These are phyloP conservation scores for Verticillium alfalfae DNA, from an alignment of 2,329 filamentous ascomycete genomes.

Conservation along the genomic window DNA sequence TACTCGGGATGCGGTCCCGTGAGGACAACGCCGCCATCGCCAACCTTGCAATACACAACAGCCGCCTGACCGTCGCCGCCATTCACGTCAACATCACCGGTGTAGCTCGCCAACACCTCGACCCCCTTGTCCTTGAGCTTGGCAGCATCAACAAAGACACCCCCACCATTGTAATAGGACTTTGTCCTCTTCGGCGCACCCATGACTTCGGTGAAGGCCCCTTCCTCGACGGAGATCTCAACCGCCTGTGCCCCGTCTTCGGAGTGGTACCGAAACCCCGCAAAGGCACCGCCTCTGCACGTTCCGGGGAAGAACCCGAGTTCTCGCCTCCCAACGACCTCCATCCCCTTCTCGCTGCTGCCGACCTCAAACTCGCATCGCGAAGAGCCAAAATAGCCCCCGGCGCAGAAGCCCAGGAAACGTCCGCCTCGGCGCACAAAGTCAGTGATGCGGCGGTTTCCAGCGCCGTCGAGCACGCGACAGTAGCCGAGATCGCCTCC, in stretches of 20 bases:
- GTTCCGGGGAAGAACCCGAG: constrained; percentile 82
- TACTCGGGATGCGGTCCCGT: constrained; percentile 92
- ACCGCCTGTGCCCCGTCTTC: constrained; percentile 77
- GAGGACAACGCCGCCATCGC: constrained; percentile 71
- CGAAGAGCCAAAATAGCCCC: constrained; percentile 80
- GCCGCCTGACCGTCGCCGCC: constrained; percentile 70
- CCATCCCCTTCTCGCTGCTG: constrained; percentile 58
- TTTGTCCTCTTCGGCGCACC: constrained; percentile 55
- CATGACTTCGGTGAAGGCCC: constrained; percentile 43
- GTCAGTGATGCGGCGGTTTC: constrained; percentile 77
- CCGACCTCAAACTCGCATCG: constrained; percentile 91
- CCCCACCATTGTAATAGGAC: constrained; percentile 91
- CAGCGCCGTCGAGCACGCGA: constrained; percentile 76
- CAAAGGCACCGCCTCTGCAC: constrained; percentile 81
- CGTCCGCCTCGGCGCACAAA: constrained; percentile 81
- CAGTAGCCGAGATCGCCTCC: constrained; percentile 94
- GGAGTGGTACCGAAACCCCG: constrained; percentile 84
- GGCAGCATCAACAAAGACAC: constrained; percentile 79
- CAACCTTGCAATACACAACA: constrained; percentile 76
- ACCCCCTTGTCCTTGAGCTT: constrained; percentile 59
- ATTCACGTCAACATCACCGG: constrained; percentile 69
- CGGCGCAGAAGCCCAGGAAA: constrained; percentile 90
- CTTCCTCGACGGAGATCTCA: constrained; percentile 58
- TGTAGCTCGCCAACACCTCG: constrained; percentile 77
- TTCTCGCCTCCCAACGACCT: constrained; percentile 81